Conservation (phyloP, 768 basidiomycete species). For the Gymnopilus junonius region DNA sequence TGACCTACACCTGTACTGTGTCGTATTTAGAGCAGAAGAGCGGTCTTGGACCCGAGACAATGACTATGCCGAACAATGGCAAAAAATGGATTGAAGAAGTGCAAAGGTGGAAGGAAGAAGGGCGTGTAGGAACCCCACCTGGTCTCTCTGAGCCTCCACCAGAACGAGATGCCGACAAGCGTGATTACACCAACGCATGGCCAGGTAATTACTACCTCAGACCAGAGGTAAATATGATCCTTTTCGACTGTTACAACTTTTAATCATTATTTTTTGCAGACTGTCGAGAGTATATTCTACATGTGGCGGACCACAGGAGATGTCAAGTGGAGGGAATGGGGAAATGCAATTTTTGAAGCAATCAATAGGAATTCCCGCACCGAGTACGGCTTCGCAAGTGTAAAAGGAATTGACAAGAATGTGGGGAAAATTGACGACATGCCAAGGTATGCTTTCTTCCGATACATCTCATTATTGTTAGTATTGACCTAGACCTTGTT, state of each 20-base stretch:
- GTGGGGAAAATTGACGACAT: conserved; percentile 55
- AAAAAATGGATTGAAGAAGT: conserved; percentile 53
- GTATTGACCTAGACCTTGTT: not conserved
- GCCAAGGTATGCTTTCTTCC: conserved; percentile 62
- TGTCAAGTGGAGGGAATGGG: conserved; percentile 69
- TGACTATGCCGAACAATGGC: conserved; percentile 37
- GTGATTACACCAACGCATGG: conserved; percentile 53
- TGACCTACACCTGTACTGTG: conserved; percentile 70
- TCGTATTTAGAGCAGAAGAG: conserved; percentile 68
- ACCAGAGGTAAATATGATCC: conserved; percentile 59
- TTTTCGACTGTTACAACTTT: not conserved
- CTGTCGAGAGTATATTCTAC: conserved; percentile 72
- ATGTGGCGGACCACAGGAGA: conserved; percentile 73
- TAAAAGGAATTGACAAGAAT: conserved; percentile 47
- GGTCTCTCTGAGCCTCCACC: conserved; percentile 44
- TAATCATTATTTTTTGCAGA: conserved; percentile 40
- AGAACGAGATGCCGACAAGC: conserved; percentile 29
- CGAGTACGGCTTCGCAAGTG: conserved; percentile 59
- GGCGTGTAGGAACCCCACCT: conserved; percentile 44
- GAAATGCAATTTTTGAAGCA: conserved; percentile 69
- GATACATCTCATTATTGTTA: not conserved
- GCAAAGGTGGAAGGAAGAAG: conserved; percentile 46
- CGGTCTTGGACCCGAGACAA: conserved; percentile 68
- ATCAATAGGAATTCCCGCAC: conserved; percentile 62
- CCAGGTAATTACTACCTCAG: conserved; percentile 55